These are phyloP conservation scores for Zizania latifolia DNA, from an alignment of 176 grass and related monocot species.

Conservation along the genomic window DNA sequence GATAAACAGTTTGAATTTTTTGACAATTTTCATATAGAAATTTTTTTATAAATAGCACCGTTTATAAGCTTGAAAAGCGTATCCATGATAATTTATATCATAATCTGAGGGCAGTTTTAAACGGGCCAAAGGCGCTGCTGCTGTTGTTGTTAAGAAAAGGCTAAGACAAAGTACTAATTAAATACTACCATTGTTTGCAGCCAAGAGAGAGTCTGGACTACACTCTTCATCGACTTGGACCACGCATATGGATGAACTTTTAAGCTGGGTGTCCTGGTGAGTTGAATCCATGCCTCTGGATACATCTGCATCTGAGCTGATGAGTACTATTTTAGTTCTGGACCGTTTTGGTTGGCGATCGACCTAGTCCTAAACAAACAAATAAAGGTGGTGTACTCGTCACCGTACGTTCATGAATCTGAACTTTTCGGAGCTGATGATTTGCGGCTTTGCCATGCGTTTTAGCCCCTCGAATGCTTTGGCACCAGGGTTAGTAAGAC, in stretches of 20 bases:
- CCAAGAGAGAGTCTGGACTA: too few relatives aligned
- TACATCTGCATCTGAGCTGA: background rate
- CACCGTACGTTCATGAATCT: background rate
- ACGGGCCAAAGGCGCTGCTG: too few relatives aligned
- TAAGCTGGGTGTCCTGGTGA: conserved; percentile 3
- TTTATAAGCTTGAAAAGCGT: too few relatives aligned
- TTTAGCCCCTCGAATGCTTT: background rate
- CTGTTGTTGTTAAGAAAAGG: too few relatives aligned
- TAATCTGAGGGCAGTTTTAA: too few relatives aligned
- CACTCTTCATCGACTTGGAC: background rate
- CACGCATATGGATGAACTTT: background rate
- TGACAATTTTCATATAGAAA: too few relatives aligned
- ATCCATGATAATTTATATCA: too few relatives aligned
- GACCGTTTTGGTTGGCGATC: background rate
- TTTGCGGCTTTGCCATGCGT: background rate
- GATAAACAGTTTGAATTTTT: too few relatives aligned
- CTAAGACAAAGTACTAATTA: too few relatives aligned
- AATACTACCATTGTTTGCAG: too few relatives aligned
- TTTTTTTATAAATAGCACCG: too few relatives aligned
- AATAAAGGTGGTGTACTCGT: background rate
- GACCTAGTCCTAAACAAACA: background rate
- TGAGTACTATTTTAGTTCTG: background rate
- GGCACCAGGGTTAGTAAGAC: too few relatives aligned
- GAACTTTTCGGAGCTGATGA: background rate
- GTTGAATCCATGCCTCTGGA: conserved; percentile 1